These are phyloP conservation scores for Vachellia pachyceras DNA, from an alignment of 306 rosid genomes.

Conservation along the genomic window DNA sequence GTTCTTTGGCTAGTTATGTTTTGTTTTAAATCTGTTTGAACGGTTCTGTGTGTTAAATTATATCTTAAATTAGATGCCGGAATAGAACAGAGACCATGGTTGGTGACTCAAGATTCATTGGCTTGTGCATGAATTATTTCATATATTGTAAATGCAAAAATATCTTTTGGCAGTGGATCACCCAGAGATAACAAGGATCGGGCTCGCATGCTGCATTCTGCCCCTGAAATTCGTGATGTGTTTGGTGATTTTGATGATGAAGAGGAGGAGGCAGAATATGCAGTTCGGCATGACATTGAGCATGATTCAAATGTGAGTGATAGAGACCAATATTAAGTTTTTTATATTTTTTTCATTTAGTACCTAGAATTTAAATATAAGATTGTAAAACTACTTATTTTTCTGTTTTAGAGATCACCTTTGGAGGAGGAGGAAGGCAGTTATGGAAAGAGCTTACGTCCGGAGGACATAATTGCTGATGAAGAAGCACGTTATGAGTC, in stretches of 20 bases:
- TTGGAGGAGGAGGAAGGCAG: conserved; percentile 56
- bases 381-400: neutral
- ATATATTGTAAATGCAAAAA: conserved; percentile 7
- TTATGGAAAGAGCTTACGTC: conserved; percentile 40
- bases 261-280: conserved; percentile 66
- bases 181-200: conserved; percentile 68
- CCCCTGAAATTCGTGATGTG: conserved; percentile 86
- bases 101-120: neutral
- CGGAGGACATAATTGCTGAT: conserved; percentile 62
- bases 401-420: conserved; percentile 46
- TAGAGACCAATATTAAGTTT: conserved; percentile 29
- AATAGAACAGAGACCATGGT: neutral
- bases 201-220: conserved; percentile 50
- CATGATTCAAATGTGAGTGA: conserved; percentile 84
- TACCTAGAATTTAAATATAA: conserved; percentile 17
- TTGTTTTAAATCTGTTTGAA: conserved; percentile 19
- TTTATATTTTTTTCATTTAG: conserved; percentile 7
- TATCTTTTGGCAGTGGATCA: conserved; percentile 49
- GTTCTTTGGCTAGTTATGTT: conserved; percentile 15
- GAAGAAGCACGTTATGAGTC: conserved; percentile 80
- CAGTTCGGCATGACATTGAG: conserved; percentile 66
- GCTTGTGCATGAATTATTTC: neutral
- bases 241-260: conserved; percentile 98
- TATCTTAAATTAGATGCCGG: conserved; percentile 23
- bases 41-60: neutral